Base-by-base conservation (phyloP, 768 basidiomycete genomes). In the Naganishia antarctica region DNA sequence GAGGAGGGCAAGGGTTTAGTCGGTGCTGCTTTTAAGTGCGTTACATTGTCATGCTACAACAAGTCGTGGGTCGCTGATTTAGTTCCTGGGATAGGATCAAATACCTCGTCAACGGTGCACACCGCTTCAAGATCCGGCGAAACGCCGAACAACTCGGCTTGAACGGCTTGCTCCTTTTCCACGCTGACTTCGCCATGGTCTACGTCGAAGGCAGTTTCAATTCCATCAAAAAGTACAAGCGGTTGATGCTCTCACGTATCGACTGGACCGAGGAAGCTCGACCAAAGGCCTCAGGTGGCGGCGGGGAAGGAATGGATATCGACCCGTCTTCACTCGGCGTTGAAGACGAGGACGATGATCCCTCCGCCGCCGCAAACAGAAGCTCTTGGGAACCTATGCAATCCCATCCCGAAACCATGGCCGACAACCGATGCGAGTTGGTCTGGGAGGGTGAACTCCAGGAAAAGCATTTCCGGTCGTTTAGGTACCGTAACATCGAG, bases 51-150 rank as follows among this genome's bases (percentile, higher is more conserved):
- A 13, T 1, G 23, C 28, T 23, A 25, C 34, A 44, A 18, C 37
- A n/a, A 3, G 34, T 5, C 18, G 46, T 60, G 18, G n/a, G 23
- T 32, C 31, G 6, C 16, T 29, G 7, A 15, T 21, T 12, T 51
- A n/a, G 2, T 26, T 57, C 13, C 25, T 18, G 4, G 21, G 29
- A 6, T 73, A 91, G 91, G 80, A 82, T 99, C 69, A 87, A 88
- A 74, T 87, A 84, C 61, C 84, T 99, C 48, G 83, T 86, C n/a
- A 92, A 98, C 74, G 91, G 88, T 1, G 82, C 89, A 12, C 96
- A 99, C 71, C 87, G 89, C 66, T 97, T 91, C 82, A 99, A 98
- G 81, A 89, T 97, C 59, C 86, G 89, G 64, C 92, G 90, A 81
- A 98, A 98, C 71, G 96, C 96, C 0, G 89, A 94, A 72, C 91